phyloP scores from a whole-genome alignment of 352 stramenopile genomes.

The Phytophthora citrophthora region DNA sequence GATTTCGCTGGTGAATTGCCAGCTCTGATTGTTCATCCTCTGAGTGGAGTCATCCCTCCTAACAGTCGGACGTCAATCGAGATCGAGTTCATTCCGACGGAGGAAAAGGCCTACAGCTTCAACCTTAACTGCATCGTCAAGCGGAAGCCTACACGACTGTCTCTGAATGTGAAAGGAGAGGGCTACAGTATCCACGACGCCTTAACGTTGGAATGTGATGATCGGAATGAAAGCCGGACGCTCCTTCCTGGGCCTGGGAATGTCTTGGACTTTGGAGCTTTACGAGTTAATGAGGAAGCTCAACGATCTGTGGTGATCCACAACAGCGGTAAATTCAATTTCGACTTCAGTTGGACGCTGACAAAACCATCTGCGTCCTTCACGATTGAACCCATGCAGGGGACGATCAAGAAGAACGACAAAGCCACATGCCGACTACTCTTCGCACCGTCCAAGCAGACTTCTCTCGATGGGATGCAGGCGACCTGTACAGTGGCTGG shows the following conservation, averaged over 20 bases:
- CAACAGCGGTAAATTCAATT: conserved; percentile 96
- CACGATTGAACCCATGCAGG: conserved; percentile 72
- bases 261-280: conserved; percentile 87
- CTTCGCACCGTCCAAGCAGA: conserved; percentile 83
- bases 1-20: conserved; percentile 81
- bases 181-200: conserved; percentile 93
- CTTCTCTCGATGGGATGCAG: conserved; percentile 70
- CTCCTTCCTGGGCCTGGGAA: conserved; percentile 41
- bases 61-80: conserved; percentile 84
- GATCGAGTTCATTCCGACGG: conserved; percentile 90
- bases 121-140: conserved; percentile 93
- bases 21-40: conserved; percentile 83
- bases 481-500: conserved; percentile 88
- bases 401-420: conserved; percentile 91
- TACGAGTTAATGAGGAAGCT: conserved; percentile 86
- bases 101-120: conserved; percentile 94
- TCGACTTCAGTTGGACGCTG: conserved; percentile 91
- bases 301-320: conserved; percentile 78
- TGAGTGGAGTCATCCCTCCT: conserved; percentile 91
- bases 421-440: conserved; percentile 70
- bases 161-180: conserved; percentile 95
- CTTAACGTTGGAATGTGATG: conserved; percentile 50
- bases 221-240: conserved; percentile 47
- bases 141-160: conserved; percentile 91
- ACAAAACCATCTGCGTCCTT: conserved; percentile 49